A percentile compares a stretch with the other conserved stretches of the same genome.
Evolutionary conservation across 163 green algal species (phyloP).

Genomic region (Scenedesmus sp.): DNA sequence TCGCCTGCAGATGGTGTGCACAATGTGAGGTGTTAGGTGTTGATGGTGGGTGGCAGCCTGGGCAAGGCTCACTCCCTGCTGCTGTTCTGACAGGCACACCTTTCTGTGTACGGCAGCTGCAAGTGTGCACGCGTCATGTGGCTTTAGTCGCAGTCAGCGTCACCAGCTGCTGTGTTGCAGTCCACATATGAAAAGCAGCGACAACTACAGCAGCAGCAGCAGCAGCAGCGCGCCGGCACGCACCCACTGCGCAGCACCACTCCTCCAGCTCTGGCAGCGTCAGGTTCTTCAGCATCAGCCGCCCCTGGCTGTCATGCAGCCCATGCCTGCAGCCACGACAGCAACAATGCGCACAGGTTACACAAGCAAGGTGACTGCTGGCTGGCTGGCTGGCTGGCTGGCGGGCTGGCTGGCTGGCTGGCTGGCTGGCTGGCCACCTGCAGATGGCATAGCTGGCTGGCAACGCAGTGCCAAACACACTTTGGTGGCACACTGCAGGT

Average conservation of each 20-base stretch:
- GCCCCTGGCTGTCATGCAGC: constrained; percentile 59
- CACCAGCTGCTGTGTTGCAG: neutral
- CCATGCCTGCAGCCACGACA: constrained; percentile 43
- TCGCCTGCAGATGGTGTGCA: constrained; percentile 66
- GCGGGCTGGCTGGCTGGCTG: neutral
- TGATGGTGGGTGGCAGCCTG: neutral
- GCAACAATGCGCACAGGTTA: neutral
- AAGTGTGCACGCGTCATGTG: neutral
- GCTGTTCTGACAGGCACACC: too few relatives aligned
- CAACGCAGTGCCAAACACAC: neutral
- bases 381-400: neutral
- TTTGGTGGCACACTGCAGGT: too few relatives aligned
- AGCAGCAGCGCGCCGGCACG: neutral
- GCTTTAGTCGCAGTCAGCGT: neutral
- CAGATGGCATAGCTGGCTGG: too few relatives aligned
- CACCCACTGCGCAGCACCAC: constrained; percentile 66
- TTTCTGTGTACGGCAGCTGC: neutral
- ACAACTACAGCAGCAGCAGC: neutral
- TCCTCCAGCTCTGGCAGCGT: constrained; percentile 73
- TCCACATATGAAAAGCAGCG: neutral
- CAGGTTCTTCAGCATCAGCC: constrained; percentile 82
- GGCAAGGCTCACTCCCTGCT: neutral
- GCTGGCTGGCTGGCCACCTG: too few relatives aligned
- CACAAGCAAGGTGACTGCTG: neutral
- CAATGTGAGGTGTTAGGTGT: neutral